Conservation (phyloP, 2,329 filamentous ascomycete genomes). For the Blastomyces gilchristii region DNA sequence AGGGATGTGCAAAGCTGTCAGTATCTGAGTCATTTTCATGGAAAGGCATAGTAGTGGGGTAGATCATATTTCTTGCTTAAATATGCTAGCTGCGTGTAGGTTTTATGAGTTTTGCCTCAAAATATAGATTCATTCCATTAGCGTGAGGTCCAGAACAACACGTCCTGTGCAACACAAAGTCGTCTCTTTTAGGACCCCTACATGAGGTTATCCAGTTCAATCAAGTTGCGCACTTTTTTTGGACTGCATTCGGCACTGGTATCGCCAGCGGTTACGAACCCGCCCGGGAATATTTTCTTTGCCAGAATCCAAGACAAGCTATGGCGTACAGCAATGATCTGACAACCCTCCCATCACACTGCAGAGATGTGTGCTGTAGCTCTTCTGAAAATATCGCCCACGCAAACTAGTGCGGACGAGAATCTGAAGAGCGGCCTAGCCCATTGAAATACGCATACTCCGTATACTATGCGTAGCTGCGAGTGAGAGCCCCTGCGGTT, state of each 20-base stretch:
- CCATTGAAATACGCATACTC: neutral
- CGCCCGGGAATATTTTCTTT: neutral
- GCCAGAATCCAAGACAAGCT: neutral
- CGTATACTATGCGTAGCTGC: no score
- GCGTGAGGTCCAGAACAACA: neutral
- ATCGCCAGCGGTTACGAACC: neutral
- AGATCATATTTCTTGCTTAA: no score
- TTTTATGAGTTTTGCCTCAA: no score
- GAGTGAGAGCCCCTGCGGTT: no score
- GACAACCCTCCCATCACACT: neutral
- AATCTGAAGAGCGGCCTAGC: neutral
- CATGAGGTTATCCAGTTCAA: neutral
- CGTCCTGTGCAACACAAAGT: neutral
- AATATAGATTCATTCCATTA: neutral
- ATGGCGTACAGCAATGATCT: neutral
- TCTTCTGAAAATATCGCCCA: neutral
- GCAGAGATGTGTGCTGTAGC: neutral
- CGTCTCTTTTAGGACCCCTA: neutral
- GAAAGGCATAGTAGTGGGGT: no score
- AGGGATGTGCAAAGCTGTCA: no score
- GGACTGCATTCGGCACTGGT: neutral
- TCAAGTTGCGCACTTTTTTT: neutral
- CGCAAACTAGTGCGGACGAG: neutral
- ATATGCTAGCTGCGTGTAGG: no score
- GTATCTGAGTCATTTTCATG: no score